Percentiles rank a stretch among this genome's conserved stretches.
phyloP scores from a whole-genome alignment of 148 eudicot genomes.

The Rhododendron ferrugineum region DNA sequence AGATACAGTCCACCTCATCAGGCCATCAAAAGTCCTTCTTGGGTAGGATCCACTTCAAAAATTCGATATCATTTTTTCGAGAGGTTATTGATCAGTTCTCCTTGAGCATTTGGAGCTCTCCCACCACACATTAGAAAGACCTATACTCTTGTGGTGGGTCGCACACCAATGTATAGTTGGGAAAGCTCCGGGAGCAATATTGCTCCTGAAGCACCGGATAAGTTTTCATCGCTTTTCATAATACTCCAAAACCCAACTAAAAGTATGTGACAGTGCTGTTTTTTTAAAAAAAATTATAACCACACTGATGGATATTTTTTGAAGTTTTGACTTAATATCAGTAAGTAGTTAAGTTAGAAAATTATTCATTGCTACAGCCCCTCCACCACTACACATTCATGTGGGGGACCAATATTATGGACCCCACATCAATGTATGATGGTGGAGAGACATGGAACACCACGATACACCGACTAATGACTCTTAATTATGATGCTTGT shows the following conservation, averaged over 20 bases:
- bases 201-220: background rate
- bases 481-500: background rate
- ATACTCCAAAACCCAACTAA: background rate
- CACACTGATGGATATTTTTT: background rate
- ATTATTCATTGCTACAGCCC: background rate
- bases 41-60: conserved; percentile 19
- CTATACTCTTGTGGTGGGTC: background rate
- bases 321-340: background rate
- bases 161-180: background rate
- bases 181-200: background rate
- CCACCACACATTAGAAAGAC: background rate
- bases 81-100: background rate
- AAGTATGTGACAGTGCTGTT: background rate
- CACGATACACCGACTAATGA: background rate
- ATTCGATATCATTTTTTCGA: background rate
- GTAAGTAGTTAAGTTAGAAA: background rate
- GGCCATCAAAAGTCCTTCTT: conserved; percentile 15
- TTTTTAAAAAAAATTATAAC: background rate
- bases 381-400: background rate
- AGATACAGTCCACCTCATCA: conserved; percentile 19
- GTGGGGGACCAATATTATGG: background rate
- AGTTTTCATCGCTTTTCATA: background rate
- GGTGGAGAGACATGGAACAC: background rate
- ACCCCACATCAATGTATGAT: background rate
- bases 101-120: background rate